These are phyloP conservation scores for Tremellales sp. DNA, from an alignment of 1,284 basidiomycete species.

Conservation along the genomic window DNA sequence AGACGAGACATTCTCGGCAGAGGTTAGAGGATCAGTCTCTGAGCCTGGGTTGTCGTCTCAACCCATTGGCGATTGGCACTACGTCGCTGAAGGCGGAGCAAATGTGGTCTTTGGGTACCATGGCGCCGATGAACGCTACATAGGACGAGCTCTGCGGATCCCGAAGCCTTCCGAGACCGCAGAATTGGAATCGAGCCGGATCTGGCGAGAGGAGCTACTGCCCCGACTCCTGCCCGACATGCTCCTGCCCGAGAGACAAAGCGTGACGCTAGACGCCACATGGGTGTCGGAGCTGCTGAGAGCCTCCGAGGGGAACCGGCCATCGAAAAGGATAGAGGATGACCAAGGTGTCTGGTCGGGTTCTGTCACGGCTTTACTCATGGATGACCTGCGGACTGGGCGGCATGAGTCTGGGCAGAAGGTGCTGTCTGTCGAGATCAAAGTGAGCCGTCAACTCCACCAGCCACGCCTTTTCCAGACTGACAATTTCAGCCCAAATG, in stretches of 20 bases:
- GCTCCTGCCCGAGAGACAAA: conserved; percentile 58
- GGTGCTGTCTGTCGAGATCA: conserved; percentile 73
- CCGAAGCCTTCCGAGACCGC: too few species aligned
- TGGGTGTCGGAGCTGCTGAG: conserved; percentile 64
- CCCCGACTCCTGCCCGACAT: conserved; percentile 55
- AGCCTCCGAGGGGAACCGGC: too few species aligned
- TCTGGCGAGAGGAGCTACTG: conserved; percentile 30
- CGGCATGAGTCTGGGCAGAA: conserved; percentile 36
- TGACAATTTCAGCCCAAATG: conserved; percentile 72
- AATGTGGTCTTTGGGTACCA: conserved; percentile 78
- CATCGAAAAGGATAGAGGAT: too few species aligned
- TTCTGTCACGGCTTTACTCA: conserved; percentile 53
- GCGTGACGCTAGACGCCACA: conserved; percentile 54
- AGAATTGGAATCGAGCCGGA: too few species aligned
- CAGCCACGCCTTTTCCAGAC: conserved; percentile 1
- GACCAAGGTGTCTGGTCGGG: too few species aligned
- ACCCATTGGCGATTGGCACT: conserved; percentile 65
- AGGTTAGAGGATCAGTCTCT: too few species aligned
- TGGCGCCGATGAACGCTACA: conserved; percentile 56
- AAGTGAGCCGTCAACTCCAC: conserved; percentile 58
- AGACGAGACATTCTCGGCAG: neutral
- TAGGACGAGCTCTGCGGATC: conserved; percentile 66
- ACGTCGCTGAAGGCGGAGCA: conserved; percentile 83
- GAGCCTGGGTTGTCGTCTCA: too few species aligned
- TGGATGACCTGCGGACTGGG: conserved; percentile 57